These are phyloP conservation scores for Lepidium africanum DNA, from an alignment of 345 rosid genomes.

Conservation along the genomic window DNA sequence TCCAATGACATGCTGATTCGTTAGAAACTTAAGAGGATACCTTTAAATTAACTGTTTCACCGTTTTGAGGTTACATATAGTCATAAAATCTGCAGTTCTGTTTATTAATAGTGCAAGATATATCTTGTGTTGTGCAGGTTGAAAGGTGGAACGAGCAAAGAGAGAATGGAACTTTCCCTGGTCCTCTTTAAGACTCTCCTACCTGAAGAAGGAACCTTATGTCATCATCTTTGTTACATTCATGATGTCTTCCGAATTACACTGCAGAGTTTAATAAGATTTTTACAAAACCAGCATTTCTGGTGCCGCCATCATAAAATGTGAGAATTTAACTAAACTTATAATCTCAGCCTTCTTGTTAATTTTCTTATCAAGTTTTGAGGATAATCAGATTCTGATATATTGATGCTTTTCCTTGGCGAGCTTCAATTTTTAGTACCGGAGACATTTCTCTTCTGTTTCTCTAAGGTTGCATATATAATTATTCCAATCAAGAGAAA, in stretches of 20 bases:
- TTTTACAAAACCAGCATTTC: constrained; percentile 26
- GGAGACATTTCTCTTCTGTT: not conserved
- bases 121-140: constrained; percentile 35
- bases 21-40: not conserved
- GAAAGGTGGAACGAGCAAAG: constrained; percentile 97
- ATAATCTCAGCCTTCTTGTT: constrained; percentile 15
- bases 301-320: constrained; percentile 24
- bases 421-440: not conserved
- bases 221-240: constrained; percentile 1
- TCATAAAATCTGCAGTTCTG: not conserved
- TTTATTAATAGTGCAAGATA: not conserved
- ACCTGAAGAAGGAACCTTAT: constrained; percentile 2
- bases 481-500: not conserved
- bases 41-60: not conserved
- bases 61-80: not conserved
- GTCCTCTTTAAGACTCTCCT: constrained; percentile 61
- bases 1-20: not conserved
- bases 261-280: constrained; percentile 30
- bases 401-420: not conserved
- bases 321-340: constrained; percentile 20
- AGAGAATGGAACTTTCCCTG: constrained; percentile 95
- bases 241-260: constrained; percentile 6
- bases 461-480: not conserved
- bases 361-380: constrained; percentile 11
- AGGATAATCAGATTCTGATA: constrained; percentile 13